These are phyloP conservation scores for Boechera divaricarpa DNA, from an alignment of 345 rosid species.

Conservation along the genomic window DNA sequence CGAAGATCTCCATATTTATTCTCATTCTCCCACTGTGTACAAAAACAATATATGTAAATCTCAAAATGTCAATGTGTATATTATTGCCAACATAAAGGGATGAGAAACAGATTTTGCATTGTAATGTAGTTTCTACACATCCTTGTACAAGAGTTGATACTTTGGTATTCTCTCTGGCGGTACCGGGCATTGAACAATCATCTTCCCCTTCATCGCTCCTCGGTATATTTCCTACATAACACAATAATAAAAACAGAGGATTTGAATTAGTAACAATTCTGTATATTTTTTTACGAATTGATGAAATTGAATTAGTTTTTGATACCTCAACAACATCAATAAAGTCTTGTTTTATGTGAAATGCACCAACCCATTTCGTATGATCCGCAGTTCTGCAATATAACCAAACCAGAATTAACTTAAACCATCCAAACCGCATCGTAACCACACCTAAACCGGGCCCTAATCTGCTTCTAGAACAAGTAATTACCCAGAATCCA, in stretches of 20 bases:
- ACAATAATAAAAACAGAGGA: not conserved
- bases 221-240: slow-evolving; percentile 70
- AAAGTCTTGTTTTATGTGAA: slow-evolving; percentile 84
- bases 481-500: slow-evolving; percentile 79
- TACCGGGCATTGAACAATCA: slow-evolving; percentile 77
- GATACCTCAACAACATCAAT: slow-evolving; percentile 88
- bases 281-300: not conserved
- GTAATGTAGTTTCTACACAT: slow-evolving; percentile 45
- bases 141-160: slow-evolving; percentile 78
- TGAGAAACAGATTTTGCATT: slow-evolving; percentile 30
- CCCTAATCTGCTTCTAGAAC: not conserved
- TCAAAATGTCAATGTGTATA: slow-evolving; percentile 9
- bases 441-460: not conserved
- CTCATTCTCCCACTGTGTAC: slow-evolving; percentile 26
- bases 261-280: not conserved
- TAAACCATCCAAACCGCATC: not conserved
- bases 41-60: slow-evolving; percentile 5
- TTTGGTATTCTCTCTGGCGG: slow-evolving; percentile 84
- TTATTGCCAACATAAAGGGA: slow-evolving; percentile 11
- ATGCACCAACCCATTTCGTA: slow-evolving; percentile 89
- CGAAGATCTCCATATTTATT: not conserved
- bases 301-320: not conserved
- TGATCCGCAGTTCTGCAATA: slow-evolving; percentile 86
- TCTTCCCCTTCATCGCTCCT: slow-evolving; percentile 98
- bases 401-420: not conserved